Percentiles rank a stretch among this genome's conserved stretches.
phyloP scores from a whole-genome alignment of 176 grass and related monocot species.

The Alopecurus myosuroides region DNA sequence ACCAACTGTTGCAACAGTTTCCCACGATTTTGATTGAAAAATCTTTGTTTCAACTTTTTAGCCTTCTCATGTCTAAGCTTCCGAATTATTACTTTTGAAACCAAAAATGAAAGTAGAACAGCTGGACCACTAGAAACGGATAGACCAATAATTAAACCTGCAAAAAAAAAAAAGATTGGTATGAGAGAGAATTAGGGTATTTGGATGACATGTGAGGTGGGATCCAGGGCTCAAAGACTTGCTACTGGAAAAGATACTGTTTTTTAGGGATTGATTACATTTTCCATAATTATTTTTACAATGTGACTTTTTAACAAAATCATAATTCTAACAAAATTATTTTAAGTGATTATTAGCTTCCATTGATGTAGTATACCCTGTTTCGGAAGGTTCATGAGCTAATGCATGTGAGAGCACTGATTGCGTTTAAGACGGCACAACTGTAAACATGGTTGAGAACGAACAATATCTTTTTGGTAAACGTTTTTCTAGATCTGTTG shows the following conservation, averaged over 20 bases:
- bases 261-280: background rate
- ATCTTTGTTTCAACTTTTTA: background rate
- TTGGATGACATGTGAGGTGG: background rate
- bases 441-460: too few relatives aligned
- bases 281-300: background rate
- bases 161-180: background rate
- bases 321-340: background rate
- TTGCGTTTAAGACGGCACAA: background rate
- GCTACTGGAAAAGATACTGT: background rate
- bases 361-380: background rate
- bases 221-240: background rate
- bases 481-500: background rate
- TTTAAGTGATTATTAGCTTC: background rate
- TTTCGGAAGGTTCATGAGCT: background rate
- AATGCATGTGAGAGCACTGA: background rate
- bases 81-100: background rate
- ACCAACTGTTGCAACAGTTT: background rate
- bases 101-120: background rate
- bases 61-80: background rate
- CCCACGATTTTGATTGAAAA: background rate
- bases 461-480: background rate
- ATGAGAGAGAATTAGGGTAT: background rate
- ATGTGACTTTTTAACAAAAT: background rate
- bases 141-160: background rate
- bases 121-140: background rate